Evolutionary conservation across 345 rosid species (phyloP).

Genomic region (Populus deltoides): DNA sequence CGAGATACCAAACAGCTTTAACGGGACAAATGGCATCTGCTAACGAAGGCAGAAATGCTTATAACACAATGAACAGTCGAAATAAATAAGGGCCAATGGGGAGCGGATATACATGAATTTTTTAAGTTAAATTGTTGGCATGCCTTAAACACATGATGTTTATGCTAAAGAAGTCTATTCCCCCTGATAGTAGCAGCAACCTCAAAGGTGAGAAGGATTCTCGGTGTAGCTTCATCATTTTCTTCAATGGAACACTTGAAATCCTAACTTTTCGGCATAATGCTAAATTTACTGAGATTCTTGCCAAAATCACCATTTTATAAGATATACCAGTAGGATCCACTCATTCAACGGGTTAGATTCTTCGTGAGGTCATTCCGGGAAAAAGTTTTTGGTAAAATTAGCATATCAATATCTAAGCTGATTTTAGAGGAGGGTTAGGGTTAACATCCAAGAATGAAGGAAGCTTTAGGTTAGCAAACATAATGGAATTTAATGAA

Average conservation of each 20-base stretch:
- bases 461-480: background rate
- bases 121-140: background rate
- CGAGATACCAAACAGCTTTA: background rate
- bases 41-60: no score
- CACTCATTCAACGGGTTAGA: background rate
- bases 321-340: background rate
- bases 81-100: background rate
- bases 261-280: background rate
- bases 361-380: background rate
- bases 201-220: background rate
- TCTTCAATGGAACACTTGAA: background rate
- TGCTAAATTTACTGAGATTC: background rate
- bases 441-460: background rate
- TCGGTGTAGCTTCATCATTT: background rate
- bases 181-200: background rate
- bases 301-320: background rate
- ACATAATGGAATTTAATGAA: background rate
- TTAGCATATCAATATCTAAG: background rate
- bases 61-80: background rate
- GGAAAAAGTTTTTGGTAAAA: background rate
- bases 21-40: background rate
- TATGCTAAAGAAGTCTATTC: background rate
- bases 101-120: background rate
- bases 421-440: background rate
- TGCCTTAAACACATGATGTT: background rate